Conservation (phyloP, 345 rosid genomes). For the Dipteronia dyeriana region DNA sequence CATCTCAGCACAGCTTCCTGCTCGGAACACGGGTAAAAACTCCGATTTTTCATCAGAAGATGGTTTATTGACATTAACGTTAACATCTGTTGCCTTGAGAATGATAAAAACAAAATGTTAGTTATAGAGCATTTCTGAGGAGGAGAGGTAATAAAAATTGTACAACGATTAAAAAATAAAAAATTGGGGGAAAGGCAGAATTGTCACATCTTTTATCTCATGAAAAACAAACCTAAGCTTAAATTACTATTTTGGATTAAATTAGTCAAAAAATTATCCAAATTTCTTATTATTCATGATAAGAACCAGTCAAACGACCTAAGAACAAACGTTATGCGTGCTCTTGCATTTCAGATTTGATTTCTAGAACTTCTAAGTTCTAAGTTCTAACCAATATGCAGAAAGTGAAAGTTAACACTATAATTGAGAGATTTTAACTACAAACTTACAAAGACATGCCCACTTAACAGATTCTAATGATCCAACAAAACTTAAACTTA, state of each 20-base stretch:
- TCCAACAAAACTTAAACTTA: not conserved
- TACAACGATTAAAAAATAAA: too few relatives aligned
- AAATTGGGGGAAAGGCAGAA: not conserved
- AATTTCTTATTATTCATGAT: not conserved
- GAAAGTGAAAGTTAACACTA: not conserved
- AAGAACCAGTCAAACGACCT: too few relatives aligned
- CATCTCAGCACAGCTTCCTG: conserved; percentile 92
- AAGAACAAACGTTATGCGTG: not conserved
- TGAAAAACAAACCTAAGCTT: not conserved
- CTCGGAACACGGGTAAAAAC: conserved; percentile 64
- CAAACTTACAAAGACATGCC: not conserved
- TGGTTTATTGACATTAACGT: conserved; percentile 46
- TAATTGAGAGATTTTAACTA: not conserved
- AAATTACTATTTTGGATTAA: not conserved
- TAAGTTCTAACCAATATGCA: not conserved
- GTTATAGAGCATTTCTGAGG: conserved; percentile 1
- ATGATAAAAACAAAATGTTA: conserved; percentile 13
- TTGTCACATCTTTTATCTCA: not conserved
- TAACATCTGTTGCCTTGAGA: conserved; percentile 67
- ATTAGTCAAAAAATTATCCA: not conserved
- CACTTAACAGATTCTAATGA: not conserved
- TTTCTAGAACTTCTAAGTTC: not conserved
- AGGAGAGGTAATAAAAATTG: not conserved
- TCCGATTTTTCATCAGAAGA: conserved; percentile 52
- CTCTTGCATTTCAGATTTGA: not conserved